Percentiles rank a stretch among this genome's conserved stretches.
phyloP scores from a whole-genome alignment of 106 monocot genomes.

The Dendrobium catenatum region DNA sequence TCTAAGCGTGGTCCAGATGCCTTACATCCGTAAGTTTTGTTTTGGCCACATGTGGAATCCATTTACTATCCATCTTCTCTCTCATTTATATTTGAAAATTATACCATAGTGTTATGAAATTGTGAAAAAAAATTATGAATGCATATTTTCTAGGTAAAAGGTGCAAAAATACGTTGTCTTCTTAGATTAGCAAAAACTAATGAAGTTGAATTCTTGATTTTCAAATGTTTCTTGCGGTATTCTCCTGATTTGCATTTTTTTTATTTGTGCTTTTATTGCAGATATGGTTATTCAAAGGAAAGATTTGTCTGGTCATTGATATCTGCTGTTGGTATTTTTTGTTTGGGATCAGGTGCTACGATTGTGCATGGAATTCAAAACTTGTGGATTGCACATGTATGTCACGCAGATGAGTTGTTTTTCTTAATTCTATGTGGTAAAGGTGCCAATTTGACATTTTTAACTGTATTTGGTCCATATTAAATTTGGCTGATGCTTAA shows the following conservation, averaged over 20 bases:
- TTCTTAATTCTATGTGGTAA: neutral
- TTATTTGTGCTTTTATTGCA: constrained; percentile 23
- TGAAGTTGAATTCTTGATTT: neutral
- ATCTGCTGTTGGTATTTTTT: constrained; percentile 99
- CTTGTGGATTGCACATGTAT: constrained; percentile 77
- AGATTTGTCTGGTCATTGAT: constrained; percentile 99
- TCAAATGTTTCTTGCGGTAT: neutral
- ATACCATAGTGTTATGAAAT: neutral
- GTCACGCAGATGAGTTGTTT: neutral
- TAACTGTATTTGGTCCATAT: neutral
- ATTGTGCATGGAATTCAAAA: constrained; percentile 96
- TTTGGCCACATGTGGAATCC: neutral
- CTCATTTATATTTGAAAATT: neutral
- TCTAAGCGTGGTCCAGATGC: constrained; percentile 98
- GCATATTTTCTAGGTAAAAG: neutral
- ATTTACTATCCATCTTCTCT: neutral
- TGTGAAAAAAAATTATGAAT: neutral
- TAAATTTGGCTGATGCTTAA: neutral
- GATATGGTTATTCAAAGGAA: constrained; percentile 99
- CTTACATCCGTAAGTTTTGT: constrained; percentile 81
- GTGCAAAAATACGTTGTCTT: neutral
- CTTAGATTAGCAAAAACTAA: neutral
- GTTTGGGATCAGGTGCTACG: constrained; percentile 97
- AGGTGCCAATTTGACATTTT: neutral
- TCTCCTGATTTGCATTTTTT: constrained; percentile 7